A percentile compares a stretch with the other conserved stretches of the same genome.
Conservation (phyloP, 345 rosid genomes). For the Balakata baccata region DNA sequence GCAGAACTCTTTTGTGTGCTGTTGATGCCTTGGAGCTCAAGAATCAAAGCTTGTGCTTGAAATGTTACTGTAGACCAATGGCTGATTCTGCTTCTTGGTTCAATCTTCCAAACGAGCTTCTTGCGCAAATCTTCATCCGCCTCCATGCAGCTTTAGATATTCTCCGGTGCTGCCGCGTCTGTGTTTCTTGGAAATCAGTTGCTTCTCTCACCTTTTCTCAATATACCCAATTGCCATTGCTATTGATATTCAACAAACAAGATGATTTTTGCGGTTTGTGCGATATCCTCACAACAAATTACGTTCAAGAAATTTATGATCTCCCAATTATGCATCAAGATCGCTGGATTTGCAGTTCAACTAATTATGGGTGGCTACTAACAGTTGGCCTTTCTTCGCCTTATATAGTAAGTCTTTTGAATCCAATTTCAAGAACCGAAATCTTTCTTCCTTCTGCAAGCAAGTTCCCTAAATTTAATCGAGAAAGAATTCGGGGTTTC, state of each 20-base stretch:
- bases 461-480: neutral
- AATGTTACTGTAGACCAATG: neutral
- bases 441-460: constrained; percentile 1
- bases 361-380: neutral
- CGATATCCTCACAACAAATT: neutral
- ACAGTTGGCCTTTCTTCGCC: neutral
- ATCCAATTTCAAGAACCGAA: constrained; percentile 3
- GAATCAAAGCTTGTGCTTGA: neutral
- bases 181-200: constrained; percentile 6
- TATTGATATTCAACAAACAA: neutral
- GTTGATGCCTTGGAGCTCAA: neutral
- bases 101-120: neutral
- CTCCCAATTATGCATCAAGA: neutral
- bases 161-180: neutral
- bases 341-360: neutral
- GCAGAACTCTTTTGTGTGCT: too few species aligned
- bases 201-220: neutral
- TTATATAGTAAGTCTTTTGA: neutral
- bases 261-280: neutral
- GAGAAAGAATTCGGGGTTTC: neutral
- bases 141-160: neutral
- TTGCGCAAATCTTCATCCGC: neutral
- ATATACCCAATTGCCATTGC: neutral
- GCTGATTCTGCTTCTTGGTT: constrained; percentile 8
- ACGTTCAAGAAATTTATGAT: neutral